A percentile compares a stretch with the other conserved stretches of the same genome.
Evolutionary conservation across 176 grass and related monocot genomes (phyloP).

Genomic region (Paspalum notatum): DNA sequence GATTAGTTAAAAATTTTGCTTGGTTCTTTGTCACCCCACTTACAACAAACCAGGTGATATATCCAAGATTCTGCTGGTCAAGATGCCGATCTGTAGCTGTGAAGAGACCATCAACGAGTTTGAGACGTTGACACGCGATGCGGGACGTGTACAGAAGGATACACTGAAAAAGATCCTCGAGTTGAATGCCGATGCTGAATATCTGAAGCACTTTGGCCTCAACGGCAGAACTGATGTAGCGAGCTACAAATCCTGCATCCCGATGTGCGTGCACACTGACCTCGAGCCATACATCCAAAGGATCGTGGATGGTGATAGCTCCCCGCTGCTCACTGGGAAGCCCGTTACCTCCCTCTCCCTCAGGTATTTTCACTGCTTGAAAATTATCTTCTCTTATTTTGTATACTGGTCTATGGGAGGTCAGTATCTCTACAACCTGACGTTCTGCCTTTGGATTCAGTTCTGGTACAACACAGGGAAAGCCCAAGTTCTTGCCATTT

Average conservation of each 20-base stretch:
- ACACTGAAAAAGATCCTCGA: conserved; percentile 79
- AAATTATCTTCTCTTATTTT: conserved; percentile 5
- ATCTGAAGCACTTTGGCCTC: conserved; percentile 69
- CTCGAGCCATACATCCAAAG: conserved; percentile 74
- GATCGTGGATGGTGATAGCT: conserved; percentile 66
- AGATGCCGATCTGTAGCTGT: conserved; percentile 68
- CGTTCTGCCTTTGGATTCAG: conserved; percentile 48
- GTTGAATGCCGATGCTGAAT: conserved; percentile 74
- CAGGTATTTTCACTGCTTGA: conserved; percentile 49
- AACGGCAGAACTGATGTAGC: conserved; percentile 71
- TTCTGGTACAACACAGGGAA: conserved; percentile 96
- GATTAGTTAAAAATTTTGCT: conserved; percentile 10
- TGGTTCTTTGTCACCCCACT: neutral
- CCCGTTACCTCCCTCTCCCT: conserved; percentile 80
- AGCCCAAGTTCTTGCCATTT: conserved; percentile 90
- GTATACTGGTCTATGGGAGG: neutral
- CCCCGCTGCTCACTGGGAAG: conserved; percentile 74
- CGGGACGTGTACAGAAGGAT: conserved; percentile 62
- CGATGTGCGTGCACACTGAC: conserved; percentile 70
- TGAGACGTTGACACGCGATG: conserved; percentile 61
- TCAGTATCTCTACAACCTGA: neutral
- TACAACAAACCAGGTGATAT: conserved; percentile 28
- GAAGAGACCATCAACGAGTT: conserved; percentile 77
- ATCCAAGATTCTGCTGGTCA: conserved; percentile 20
- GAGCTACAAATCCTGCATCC: conserved; percentile 79